Evolutionary conservation across 2,329 filamentous ascomycete genomes (phyloP).

Genomic region (Metarhizium sp.): DNA sequence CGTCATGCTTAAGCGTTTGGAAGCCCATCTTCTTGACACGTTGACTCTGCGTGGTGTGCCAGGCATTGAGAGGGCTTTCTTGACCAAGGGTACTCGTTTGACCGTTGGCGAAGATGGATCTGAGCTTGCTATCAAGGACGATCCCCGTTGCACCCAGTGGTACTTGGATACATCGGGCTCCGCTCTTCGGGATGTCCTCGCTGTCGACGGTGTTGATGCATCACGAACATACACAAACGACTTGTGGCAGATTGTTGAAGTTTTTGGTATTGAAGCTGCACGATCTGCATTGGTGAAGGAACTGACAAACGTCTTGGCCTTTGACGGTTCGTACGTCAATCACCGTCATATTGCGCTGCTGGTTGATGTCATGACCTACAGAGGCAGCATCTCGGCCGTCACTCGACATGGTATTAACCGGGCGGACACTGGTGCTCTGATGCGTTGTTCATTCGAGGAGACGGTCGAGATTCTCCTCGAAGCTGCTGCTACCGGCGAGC

Average conservation of each 20-base stretch:
- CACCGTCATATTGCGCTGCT: conserved; percentile 92
- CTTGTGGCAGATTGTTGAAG: conserved; percentile 86
- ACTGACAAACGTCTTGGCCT: conserved; percentile 85
- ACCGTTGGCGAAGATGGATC: conserved; percentile 61
- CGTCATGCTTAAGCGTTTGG: conserved; percentile 83
- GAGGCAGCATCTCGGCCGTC: conserved; percentile 88
- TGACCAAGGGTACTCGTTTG: conserved; percentile 70
- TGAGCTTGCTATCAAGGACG: conserved; percentile 63
- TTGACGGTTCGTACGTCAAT: conserved; percentile 99
- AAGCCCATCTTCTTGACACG: conserved; percentile 84
- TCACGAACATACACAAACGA: conserved; percentile 88
- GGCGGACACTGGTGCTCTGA: conserved; percentile 92
- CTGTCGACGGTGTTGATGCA: conserved; percentile 80
- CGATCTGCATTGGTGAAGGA: conserved; percentile 81
- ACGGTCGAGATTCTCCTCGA: conserved; percentile 97
- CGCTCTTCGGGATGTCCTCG: conserved; percentile 71
- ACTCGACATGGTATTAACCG: conserved; percentile 98
- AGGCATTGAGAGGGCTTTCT: conserved; percentile 84
- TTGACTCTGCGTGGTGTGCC: conserved; percentile 84
- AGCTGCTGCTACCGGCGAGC: conserved; percentile 85
- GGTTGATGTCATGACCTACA: conserved; percentile 95
- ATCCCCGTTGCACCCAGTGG: conserved; percentile 78
- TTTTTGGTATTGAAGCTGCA: conserved; percentile 93
- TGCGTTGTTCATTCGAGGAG: conserved; percentile 99
- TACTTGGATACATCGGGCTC: conserved; percentile 93